These are phyloP conservation scores for Cercospora zeae-maydis DNA, from an alignment of 2,329 filamentous ascomycete species.

Conservation along the genomic window DNA sequence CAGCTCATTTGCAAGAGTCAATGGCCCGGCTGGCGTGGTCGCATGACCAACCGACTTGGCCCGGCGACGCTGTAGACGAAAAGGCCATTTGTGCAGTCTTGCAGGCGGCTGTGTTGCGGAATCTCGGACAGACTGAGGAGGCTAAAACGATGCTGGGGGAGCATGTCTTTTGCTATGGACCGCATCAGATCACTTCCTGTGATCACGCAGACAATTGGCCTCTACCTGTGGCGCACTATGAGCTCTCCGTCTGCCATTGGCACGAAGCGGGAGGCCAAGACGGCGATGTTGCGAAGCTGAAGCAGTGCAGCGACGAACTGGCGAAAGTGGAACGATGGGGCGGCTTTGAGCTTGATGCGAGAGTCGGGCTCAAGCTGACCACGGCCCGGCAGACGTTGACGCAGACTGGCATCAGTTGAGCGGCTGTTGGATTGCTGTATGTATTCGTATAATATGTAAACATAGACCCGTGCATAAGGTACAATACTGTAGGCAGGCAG, in stretches of 20 bases:
- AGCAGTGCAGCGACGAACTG: constrained; percentile 62
- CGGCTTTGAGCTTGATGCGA: constrained; percentile 66
- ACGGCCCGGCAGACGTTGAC: constrained; percentile 64
- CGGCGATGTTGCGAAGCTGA: constrained; percentile 46
- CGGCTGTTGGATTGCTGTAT: not conserved
- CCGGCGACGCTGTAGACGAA: constrained; percentile 55
- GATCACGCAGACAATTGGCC: constrained; percentile 65
- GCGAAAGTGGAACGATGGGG: constrained; percentile 69
- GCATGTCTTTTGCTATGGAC: constrained; percentile 60
- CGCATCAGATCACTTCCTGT: constrained; percentile 48
- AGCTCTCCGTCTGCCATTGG: constrained; percentile 81
- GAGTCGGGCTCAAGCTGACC: constrained; percentile 68
- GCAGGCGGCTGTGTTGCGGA: constrained; percentile 62
- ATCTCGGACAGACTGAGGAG: constrained; percentile 55
- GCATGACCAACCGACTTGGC: constrained; percentile 51
- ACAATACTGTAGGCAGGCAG: no score
- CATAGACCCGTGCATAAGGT: not conserved
- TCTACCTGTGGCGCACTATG: constrained; percentile 74
- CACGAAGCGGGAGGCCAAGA: constrained; percentile 52
- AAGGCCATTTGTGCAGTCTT: constrained; percentile 64
- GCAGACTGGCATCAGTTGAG: constrained; percentile 25
- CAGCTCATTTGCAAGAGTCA: constrained; percentile 60
- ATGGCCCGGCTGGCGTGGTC: constrained; percentile 65
- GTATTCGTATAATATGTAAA: no score
- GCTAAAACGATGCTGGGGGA: constrained; percentile 62